phyloP scores from a whole-genome alignment of 2,329 filamentous ascomycete species.

The Scedosporium aurantiacum region DNA sequence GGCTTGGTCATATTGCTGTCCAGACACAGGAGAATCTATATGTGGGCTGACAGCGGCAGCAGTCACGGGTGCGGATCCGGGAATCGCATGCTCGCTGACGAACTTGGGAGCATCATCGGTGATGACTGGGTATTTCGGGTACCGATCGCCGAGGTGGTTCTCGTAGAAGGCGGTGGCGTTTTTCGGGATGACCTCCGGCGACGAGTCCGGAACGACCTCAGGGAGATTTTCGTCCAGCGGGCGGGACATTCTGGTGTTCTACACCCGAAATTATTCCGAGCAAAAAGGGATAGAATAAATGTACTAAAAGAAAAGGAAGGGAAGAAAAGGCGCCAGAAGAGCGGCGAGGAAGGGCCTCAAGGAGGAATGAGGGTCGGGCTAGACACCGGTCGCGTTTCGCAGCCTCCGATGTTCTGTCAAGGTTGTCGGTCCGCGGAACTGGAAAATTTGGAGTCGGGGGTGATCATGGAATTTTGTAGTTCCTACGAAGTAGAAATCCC shows the following conservation, averaged over 20 bases:
- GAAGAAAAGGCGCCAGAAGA: neutral
- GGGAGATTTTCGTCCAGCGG: slow-evolving; percentile 8
- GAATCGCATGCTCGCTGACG: neutral
- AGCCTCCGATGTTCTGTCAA: no score
- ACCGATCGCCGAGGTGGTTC: neutral
- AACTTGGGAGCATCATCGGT: neutral
- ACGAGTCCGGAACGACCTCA: slow-evolving; percentile 8
- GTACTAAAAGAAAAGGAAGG: neutral
- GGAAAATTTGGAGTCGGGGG: no score
- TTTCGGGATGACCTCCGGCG: slow-evolving; percentile 4
- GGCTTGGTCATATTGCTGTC: neutral
- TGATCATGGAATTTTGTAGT: no score
- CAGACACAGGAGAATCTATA: neutral
- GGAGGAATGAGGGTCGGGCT: no score
- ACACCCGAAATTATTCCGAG: neutral
- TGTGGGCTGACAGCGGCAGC: neutral
- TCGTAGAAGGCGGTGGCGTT: neutral
- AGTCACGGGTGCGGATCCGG: neutral
- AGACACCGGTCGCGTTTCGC: no score
- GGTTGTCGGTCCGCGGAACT: no score
- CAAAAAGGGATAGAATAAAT: neutral
- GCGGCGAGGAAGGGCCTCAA: no score
- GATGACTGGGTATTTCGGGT: slow-evolving; percentile 4
- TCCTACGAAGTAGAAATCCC: no score
- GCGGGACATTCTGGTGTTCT: neutral